Evolutionary conservation across 768 basidiomycete species (phyloP).

Genomic region (Mycena floridula): DNA sequence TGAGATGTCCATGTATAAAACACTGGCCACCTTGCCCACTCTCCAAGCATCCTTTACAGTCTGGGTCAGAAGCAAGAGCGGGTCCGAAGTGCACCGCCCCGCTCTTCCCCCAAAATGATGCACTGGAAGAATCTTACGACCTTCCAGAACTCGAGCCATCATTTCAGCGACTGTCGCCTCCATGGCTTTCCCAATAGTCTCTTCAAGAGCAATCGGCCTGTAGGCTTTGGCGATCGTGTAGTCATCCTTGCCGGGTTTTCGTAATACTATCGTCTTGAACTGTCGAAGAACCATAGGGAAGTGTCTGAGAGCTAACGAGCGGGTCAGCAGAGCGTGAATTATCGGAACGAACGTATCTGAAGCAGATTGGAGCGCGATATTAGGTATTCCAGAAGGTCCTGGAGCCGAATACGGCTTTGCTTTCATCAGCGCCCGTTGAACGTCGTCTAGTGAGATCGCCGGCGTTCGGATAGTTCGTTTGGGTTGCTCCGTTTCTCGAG

Average conservation of each 20-base stretch:
- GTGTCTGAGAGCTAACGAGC: neutral
- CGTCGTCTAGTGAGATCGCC: too few relatives aligned
- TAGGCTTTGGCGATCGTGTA: constrained; percentile 29
- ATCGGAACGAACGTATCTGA: constrained; percentile 4
- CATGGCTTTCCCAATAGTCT: constrained; percentile 24
- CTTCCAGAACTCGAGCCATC: constrained; percentile 19
- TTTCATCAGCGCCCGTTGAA: neutral
- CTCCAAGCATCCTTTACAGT: constrained; percentile 33
- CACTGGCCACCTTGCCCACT: constrained; percentile 22
- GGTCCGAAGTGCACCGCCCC: constrained; percentile 30
- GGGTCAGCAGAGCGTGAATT: constrained; percentile 8
- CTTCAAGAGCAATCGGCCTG: constrained; percentile 29
- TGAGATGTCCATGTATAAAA: constrained; percentile 36
- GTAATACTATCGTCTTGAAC: constrained; percentile 21
- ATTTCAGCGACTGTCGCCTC: constrained; percentile 15
- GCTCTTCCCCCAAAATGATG: constrained; percentile 33
- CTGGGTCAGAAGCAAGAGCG: constrained; percentile 23
- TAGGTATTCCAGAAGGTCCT: constrained; percentile 10
- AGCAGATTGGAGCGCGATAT: constrained; percentile 13
- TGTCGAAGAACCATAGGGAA: constrained; percentile 13
- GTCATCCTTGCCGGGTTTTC: constrained; percentile 27
- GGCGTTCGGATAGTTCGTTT: neutral
- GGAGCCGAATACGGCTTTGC: constrained; percentile 11
- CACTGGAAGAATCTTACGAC: constrained; percentile 23
- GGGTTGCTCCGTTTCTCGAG: neutral